A percentile compares a stretch with the other conserved stretches of the same genome.
These are phyloP conservation scores for Plasmodium berghei DNA, from an alignment of 169 alveolate genomes.

Conservation along the genomic window DNA sequence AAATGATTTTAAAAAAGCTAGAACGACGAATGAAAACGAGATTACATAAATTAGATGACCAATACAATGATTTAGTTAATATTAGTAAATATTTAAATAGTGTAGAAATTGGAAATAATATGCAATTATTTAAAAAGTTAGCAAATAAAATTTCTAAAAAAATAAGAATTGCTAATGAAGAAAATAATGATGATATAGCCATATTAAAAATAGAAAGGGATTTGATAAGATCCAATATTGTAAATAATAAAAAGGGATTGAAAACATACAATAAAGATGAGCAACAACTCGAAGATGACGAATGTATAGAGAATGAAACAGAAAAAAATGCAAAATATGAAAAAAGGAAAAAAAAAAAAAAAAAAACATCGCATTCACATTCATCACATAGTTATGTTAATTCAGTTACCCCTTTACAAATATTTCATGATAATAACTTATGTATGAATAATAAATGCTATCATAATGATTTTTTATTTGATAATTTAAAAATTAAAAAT, in stretches of 20 bases:
- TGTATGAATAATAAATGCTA: constrained; percentile 59
- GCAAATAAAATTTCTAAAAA: constrained; percentile 34
- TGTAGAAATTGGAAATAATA: constrained; percentile 26
- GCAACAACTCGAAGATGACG: constrained; percentile 11
- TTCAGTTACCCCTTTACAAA: constrained; percentile 64
- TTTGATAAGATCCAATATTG: constrained; percentile 49
- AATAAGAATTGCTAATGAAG: constrained; percentile 34
- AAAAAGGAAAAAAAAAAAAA: constrained; percentile 51
- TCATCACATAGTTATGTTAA: constrained; percentile 35
- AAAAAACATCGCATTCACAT: constrained; percentile 8
- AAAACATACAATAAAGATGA: constrained; percentile 36
- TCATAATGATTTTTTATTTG: constrained; percentile 38
- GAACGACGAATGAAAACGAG: constrained; percentile 28
- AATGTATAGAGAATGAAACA: constrained; percentile 30
- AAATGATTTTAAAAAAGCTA: constrained; percentile 29
- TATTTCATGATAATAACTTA: constrained; percentile 20
- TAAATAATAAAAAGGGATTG: constrained; percentile 35
- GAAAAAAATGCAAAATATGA: constrained; percentile 12
- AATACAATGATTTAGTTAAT: constrained; percentile 19
- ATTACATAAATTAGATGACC: constrained; percentile 39
- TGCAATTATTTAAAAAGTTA: constrained; percentile 6
- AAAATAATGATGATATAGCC: constrained; percentile 68
- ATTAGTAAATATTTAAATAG: constrained; percentile 26
- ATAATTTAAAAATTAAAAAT: constrained; percentile 40
- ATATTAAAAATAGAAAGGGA: constrained; percentile 62